Evolutionary conservation across 805 yeast genomes (phyloP).

Genomic region (Babjeviella inositovora): DNA sequence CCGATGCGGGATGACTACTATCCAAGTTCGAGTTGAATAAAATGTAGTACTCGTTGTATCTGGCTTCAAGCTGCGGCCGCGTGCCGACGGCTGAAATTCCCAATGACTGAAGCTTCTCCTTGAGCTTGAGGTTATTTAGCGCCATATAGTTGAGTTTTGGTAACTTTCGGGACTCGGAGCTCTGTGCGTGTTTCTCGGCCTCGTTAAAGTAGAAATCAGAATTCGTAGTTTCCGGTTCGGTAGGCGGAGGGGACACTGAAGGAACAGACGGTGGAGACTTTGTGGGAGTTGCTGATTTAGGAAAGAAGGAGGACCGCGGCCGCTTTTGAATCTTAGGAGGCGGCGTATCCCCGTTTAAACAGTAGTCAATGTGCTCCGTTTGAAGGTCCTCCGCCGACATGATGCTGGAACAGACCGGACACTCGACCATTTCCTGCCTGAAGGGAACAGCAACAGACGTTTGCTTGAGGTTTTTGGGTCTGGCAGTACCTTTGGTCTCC

Average conservation of each 20-base stretch:
- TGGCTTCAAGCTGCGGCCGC: slow-evolving; percentile 40
- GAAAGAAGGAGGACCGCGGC: slow-evolving; percentile 3
- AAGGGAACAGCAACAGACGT: slow-evolving; percentile 4
- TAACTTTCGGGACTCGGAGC: slow-evolving; percentile 19
- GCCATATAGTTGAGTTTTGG: slow-evolving; percentile 53
- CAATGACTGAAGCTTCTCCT: slow-evolving; percentile 35
- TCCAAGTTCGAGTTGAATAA: slow-evolving; percentile 75
- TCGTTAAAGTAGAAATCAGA: slow-evolving; percentile 14
- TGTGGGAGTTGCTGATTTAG: slow-evolving; percentile 1
- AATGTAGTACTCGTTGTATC: slow-evolving; percentile 67
- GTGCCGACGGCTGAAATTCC: slow-evolving; percentile 50
- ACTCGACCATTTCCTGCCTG: slow-evolving; percentile 21
- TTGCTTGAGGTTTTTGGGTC: slow-evolving; percentile 5
- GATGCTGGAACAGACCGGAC: slow-evolving; percentile 50
- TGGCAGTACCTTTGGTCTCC: slow-evolving; percentile 1
- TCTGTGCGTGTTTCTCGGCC: slow-evolving; percentile 8
- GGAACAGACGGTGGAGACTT: slow-evolving; percentile 2
- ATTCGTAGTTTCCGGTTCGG: slow-evolving; percentile 6
- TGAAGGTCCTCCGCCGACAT: slow-evolving; percentile 44
- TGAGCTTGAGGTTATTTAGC: slow-evolving; percentile 40
- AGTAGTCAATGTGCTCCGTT: slow-evolving; percentile 42
- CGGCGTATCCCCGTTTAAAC: slow-evolving; percentile 20
- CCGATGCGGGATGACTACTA: slow-evolving; percentile 45
- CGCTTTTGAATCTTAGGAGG: slow-evolving; percentile 2
- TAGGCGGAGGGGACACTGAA: not conserved